These are phyloP conservation scores for Sphagnum magellanicum DNA, from an alignment of 228 moss, liverwort and hornwort species.

Conservation along the genomic window DNA sequence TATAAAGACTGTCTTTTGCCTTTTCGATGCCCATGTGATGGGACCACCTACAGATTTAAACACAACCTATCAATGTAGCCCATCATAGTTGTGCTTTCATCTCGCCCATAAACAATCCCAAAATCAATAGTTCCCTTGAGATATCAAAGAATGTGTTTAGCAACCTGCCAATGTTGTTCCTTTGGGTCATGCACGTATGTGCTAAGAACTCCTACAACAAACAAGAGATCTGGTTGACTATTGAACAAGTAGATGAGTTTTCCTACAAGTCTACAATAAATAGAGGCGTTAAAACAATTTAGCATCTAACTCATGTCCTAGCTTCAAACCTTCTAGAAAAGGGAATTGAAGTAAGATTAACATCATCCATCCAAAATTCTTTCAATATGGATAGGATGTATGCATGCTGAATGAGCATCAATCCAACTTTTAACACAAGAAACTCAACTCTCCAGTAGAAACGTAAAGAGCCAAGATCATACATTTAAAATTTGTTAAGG, in stretches of 20 bases:
- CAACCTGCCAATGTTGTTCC: background rate
- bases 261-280: background rate
- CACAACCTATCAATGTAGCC: background rate
- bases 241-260: background rate
- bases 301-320: background rate
- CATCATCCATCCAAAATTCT: too few relatives aligned
- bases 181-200: background rate
- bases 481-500: constrained; percentile 1
- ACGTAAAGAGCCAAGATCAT: background rate
- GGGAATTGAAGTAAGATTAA: background rate
- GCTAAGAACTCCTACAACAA: background rate
- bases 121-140: background rate
- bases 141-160: background rate
- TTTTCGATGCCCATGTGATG: background rate
- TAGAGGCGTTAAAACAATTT: background rate
- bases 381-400: too few relatives aligned
- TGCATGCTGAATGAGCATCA: too few relatives aligned
- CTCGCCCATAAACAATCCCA: background rate
- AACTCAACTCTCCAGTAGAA: background rate
- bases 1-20: background rate
- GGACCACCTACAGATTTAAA: background rate
- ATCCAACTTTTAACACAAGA: background rate
- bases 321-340: background rate
- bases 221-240: background rate
- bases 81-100: too few relatives aligned